Base-by-base conservation (phyloP, 2,329 filamentous ascomycete species). In the Chalaropsis thielavioides region DNA sequence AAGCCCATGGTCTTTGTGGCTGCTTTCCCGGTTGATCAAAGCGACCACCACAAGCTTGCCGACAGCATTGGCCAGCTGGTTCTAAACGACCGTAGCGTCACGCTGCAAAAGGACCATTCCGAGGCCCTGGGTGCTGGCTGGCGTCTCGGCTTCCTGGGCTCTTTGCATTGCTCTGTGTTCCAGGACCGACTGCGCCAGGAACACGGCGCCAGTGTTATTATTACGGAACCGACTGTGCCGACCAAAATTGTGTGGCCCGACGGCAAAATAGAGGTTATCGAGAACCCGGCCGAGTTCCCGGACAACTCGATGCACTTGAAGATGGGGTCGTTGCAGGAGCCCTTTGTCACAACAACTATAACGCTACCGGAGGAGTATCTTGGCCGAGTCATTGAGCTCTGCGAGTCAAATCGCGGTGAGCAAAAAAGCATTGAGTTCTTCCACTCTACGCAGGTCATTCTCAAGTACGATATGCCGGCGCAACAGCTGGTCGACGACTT, bases 1-100 rank as follows among this genome's bases (percentile, higher is more conserved):
- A 95, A 99, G 74, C 88, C 92, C 5, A 99, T 99, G 94, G 94
- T 99, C 3, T 99, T 99, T 70, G 94, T 99, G 3, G 92, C 92
- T 0, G 94, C 94, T 0, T 99, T 96, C 71, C 94, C 94, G 0
- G 91, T 92, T 0, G 92, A 99, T 71, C 91, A 95, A 70, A 80
- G 86, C 70, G 90, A 96, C 73, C 92, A 95, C 72, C 82, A 83
- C 54, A 88, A 91, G 71, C 78, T 99, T 3, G 90, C 95, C 68
- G 92, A 97, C 74, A 96, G 91, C 74, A 96, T 99, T 72, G 87
- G 88, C 67, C 92, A 97, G 73, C 84, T 99, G 15, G 86, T 92
- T 1, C 83, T 99, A 63, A 99, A 99, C 73, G 94, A 99, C 74
- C 86, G 94, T 67, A 96, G 91, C 73, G 90, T 99, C 40, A 96